Percentiles rank a stretch among this genome's conserved stretches.
These are phyloP conservation scores for Plasmodium knowlesi DNA, from an alignment of 169 alveolate species.

Conservation along the genomic window DNA sequence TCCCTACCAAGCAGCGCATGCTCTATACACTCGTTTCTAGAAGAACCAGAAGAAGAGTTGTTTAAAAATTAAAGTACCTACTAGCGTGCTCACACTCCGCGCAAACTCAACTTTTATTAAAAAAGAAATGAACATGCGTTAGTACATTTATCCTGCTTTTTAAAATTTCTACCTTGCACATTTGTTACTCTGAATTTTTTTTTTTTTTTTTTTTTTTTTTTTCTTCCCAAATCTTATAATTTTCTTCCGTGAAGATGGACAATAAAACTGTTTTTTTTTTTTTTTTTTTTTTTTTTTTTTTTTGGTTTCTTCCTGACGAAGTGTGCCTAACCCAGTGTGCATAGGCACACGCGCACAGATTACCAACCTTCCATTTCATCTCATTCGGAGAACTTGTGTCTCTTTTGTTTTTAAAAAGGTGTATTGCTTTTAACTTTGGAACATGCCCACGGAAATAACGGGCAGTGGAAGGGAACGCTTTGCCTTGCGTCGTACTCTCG, in stretches of 20 bases:
- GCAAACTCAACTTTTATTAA: background rate
- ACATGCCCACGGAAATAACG: background rate
- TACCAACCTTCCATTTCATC: background rate
- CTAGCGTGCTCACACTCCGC: background rate
- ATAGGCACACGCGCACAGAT: background rate
- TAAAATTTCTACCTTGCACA: background rate
- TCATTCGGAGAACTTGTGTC: background rate
- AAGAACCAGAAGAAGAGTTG: constrained; percentile 4
- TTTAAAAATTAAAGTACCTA: constrained; percentile 11
- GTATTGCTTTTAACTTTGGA: background rate
- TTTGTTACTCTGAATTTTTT: background rate
- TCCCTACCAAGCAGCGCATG: constrained; percentile 7
- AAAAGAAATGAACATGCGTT: background rate
- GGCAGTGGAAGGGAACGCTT: background rate
- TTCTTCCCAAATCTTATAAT: background rate
- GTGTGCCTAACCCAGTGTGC: background rate
- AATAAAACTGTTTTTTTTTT: background rate
- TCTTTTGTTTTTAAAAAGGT: constrained; percentile 10
- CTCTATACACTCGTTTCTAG: constrained; percentile 38
- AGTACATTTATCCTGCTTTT: constrained; percentile 7
- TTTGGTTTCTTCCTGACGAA: background rate
- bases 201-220: background rate
- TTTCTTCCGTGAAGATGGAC: background rate
- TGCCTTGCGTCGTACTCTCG: background rate
- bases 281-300: constrained; percentile 33